Evolutionary conservation across 495 filamentous ascomycete species (phyloP).

Genomic region (Clohesyomyces aquaticus): DNA sequence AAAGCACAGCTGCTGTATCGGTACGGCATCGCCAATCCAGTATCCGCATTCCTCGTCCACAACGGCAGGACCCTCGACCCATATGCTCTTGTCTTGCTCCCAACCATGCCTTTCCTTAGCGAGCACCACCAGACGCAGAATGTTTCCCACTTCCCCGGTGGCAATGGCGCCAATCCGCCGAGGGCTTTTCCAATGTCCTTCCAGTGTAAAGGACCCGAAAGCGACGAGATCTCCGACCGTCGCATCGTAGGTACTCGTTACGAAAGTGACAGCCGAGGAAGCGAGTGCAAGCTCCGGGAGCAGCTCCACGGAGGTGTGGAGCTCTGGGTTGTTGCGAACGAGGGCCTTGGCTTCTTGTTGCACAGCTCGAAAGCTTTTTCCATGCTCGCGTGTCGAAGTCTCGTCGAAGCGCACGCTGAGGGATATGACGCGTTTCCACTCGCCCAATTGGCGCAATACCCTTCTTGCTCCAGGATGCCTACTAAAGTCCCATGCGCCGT

Average conservation of each 20-base stretch:
- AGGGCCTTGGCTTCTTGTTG: conserved; percentile 16
- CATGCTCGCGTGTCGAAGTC: neutral
- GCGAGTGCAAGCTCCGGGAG: conserved; percentile 30
- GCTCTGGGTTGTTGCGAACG: conserved; percentile 36
- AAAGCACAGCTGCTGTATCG: conserved; percentile 71
- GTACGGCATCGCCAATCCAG: conserved; percentile 60
- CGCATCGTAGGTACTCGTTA: conserved; percentile 41
- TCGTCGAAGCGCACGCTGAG: neutral
- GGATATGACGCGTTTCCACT: conserved; percentile 10
- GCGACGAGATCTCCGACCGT: conserved; percentile 40
- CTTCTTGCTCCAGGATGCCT: conserved; percentile 29
- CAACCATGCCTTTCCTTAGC: conserved; percentile 53
- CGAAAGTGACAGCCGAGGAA: conserved; percentile 41
- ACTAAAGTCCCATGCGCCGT: conserved; percentile 61
- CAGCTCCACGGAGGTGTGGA: conserved; percentile 36
- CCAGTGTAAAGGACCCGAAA: conserved; percentile 40
- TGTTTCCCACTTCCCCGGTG: conserved; percentile 56
- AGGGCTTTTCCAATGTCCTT: conserved; percentile 20
- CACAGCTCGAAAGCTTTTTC: neutral
- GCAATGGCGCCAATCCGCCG: conserved; percentile 53
- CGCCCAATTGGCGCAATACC: conserved; percentile 27
- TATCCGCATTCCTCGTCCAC: conserved; percentile 52
- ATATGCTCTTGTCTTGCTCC: conserved; percentile 48
- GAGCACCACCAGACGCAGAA: conserved; percentile 55
- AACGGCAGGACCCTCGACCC: conserved; percentile 44